Percentiles rank a stretch among this genome's conserved stretches.
These are phyloP conservation scores for Saccharomycopsis fermentans DNA, from an alignment of 805 yeast genomes.

Conservation along the genomic window DNA sequence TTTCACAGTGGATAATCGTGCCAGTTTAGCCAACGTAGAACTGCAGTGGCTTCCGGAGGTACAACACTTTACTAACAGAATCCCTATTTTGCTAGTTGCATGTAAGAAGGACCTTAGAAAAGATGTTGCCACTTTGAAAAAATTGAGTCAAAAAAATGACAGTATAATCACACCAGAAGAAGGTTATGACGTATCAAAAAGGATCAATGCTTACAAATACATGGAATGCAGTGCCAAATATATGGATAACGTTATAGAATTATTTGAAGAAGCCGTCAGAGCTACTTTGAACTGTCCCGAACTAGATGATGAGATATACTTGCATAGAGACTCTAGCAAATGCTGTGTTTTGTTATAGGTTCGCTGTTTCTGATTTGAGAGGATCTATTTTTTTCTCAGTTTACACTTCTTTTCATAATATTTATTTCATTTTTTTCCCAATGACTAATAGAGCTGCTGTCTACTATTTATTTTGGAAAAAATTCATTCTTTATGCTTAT, in stretches of 20 bases:
- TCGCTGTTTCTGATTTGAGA: not conserved
- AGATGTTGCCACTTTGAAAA: slow-evolving; percentile 42
- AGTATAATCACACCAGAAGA: slow-evolving; percentile 36
- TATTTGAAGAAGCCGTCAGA: slow-evolving; percentile 46
- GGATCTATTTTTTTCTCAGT: too few species aligned
- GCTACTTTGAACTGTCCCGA: not conserved
- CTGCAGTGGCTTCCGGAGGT: slow-evolving; percentile 48
- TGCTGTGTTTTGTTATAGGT: not conserved
- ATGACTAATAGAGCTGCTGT: too few species aligned
- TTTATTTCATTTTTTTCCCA: too few species aligned
- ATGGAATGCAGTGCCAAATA: slow-evolving; percentile 55
- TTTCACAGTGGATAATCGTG: slow-evolving; percentile 46
- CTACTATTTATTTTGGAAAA: too few species aligned
- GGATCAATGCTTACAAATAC: slow-evolving; percentile 41
- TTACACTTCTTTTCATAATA: too few species aligned
- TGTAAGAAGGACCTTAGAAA: slow-evolving; percentile 50
- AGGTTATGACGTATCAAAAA: slow-evolving; percentile 40
- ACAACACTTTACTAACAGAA: slow-evolving; percentile 46
- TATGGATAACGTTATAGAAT: slow-evolving; percentile 48
- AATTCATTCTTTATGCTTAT: too few species aligned
- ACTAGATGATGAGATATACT: not conserved
- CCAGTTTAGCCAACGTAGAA: slow-evolving; percentile 42
- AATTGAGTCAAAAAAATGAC: slow-evolving; percentile 34
- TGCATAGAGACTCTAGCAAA: not conserved
- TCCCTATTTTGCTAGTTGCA: slow-evolving; percentile 41